Percentiles rank a stretch among this genome's conserved stretches.
Conservation (phyloP, 129 eudicot species). For the Flaveria robusta region DNA sequence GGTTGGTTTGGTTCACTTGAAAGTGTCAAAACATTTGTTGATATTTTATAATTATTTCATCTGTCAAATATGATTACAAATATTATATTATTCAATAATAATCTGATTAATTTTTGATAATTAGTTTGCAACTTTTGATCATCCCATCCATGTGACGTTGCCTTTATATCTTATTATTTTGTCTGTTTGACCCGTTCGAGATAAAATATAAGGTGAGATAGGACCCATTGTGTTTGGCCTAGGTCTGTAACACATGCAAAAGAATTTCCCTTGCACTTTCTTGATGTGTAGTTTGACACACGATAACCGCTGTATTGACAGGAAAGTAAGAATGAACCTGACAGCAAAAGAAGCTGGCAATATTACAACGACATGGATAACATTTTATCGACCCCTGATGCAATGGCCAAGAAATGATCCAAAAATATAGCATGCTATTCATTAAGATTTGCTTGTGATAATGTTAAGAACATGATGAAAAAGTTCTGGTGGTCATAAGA, state of each 20-base stretch:
- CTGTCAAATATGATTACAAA: not conserved
- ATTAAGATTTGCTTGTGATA: conserved; percentile 5
- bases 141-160: not conserved
- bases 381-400: conserved; percentile 54
- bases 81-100: not conserved
- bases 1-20: not conserved
- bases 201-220: not conserved
- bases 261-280: not conserved
- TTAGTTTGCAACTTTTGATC: not conserved
- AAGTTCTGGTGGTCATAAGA: conserved; percentile 14
- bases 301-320: conserved; percentile 30
- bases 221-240: too few relatives aligned
- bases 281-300: not conserved
- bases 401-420: conserved; percentile 43
- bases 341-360: conserved; percentile 72
- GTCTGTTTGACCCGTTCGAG: not conserved
- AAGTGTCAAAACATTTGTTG: not conserved
- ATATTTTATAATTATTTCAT: not conserved
- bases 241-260: not conserved
- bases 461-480: conserved; percentile 15
- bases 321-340: conserved; percentile 68
- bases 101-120: too few relatives aligned
- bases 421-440: conserved; percentile 6
- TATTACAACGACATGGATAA: conserved; percentile 61
- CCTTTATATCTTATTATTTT: not conserved